Conservation (phyloP, 2,329 filamentous ascomycete species). For the Zasmidium citrigriseum region DNA sequence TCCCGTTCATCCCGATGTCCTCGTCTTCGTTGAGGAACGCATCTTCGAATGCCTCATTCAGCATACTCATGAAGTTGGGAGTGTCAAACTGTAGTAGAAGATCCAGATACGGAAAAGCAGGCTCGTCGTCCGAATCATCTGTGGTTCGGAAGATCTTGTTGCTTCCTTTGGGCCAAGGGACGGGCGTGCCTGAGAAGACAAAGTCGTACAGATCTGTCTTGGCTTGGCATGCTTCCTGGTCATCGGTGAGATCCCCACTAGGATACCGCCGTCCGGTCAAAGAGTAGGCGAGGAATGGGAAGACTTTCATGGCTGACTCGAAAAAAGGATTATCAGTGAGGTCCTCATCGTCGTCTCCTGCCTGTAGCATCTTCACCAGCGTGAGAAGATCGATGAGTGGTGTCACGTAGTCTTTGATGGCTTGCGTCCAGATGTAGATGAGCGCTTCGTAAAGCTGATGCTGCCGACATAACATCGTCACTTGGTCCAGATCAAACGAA, state of each 20-base stretch:
- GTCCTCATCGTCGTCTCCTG: constrained; percentile 60
- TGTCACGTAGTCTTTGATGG: constrained; percentile 84
- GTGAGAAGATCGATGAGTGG: constrained; percentile 80
- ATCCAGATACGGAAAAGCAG: constrained; percentile 81
- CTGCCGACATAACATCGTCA: constrained; percentile 86
- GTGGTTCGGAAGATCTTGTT: constrained; percentile 63
- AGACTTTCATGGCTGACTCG: constrained; percentile 82
- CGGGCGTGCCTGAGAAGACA: constrained; percentile 80
- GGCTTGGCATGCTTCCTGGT: constrained; percentile 70
- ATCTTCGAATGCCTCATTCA: constrained; percentile 98
- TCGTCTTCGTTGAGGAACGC: constrained; percentile 77
- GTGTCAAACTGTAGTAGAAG: constrained; percentile 86
- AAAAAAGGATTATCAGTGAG: constrained; percentile 46
- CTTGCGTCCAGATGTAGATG: constrained; percentile 95
- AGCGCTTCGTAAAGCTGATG: constrained; percentile 92
- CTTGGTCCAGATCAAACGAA: constrained; percentile 91
- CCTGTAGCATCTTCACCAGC: constrained; percentile 57
- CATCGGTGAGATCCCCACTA: constrained; percentile 72
- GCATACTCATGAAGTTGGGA: constrained; percentile 86
- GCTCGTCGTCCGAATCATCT: constrained; percentile 58
- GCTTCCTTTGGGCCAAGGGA: constrained; percentile 71
- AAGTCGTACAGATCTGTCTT: constrained; percentile 92
- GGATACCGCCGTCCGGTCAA: constrained; percentile 92
- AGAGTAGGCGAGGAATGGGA: constrained; percentile 89
- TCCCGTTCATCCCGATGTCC: constrained; percentile 41